Evolutionary conservation across 306 rosid species (phyloP).

Genomic region (Potentilla sterilis): DNA sequence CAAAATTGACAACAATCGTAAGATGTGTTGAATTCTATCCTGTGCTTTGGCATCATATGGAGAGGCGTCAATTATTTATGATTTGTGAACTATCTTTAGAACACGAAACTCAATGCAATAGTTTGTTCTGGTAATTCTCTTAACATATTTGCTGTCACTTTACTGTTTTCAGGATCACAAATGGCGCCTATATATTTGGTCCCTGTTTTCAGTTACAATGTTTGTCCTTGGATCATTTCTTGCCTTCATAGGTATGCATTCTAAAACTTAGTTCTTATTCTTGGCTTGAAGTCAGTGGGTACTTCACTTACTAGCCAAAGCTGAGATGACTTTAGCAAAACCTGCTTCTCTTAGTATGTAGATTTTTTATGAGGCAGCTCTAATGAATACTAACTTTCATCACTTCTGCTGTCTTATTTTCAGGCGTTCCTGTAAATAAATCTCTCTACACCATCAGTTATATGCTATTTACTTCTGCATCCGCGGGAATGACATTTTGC

Average conservation of each 20-base stretch:
- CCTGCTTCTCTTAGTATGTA: neutral
- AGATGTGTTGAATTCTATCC: neutral
- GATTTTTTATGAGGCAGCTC: neutral
- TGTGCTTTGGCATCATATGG: neutral
- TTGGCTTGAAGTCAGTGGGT: neutral
- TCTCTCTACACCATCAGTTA: slow-evolving; percentile 81
- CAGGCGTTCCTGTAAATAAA: slow-evolving; percentile 86
- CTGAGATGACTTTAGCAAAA: neutral
- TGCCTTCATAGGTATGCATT: slow-evolving; percentile 15
- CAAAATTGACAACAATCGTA: neutral
- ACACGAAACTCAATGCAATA: neutral
- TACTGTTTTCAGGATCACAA: slow-evolving; percentile 68
- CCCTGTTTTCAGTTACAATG: slow-evolving; percentile 45
- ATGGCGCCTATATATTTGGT: slow-evolving; percentile 58
- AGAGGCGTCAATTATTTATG: neutral
- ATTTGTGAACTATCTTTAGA: slow-evolving; percentile 10
- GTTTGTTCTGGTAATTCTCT: neutral
- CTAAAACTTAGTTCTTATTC: neutral
- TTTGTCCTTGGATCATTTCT: slow-evolving; percentile 46
- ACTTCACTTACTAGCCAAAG: neutral
- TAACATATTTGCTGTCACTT: slow-evolving; percentile 18
- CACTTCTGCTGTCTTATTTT: slow-evolving; percentile 9
- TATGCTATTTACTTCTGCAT: slow-evolving; percentile 71
- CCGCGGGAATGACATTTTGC: slow-evolving; percentile 71
- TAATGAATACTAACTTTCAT: slow-evolving; percentile 2